These are phyloP conservation scores for Aschersonia sp. DNA, from an alignment of 2,329 filamentous ascomycete genomes.

Conservation along the genomic window DNA sequence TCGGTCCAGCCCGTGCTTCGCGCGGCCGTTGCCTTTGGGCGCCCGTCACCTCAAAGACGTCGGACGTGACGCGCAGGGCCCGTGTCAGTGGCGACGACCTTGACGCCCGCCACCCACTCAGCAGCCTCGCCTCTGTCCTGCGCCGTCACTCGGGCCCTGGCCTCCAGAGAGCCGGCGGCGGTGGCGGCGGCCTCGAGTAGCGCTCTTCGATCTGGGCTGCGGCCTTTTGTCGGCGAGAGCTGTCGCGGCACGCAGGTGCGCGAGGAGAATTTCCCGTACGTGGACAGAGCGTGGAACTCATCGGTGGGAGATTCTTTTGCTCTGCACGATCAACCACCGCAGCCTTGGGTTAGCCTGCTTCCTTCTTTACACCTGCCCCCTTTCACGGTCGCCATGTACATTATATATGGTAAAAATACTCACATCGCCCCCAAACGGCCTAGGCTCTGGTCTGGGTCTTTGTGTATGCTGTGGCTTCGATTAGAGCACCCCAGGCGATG, in stretches of 20 bases:
- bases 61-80: constrained; percentile 39
- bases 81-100: constrained; percentile 48
- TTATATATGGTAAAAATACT: constrained; percentile 1
- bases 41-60: constrained; percentile 50
- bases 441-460: constrained; percentile 41
- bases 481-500: constrained; percentile 43
- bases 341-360: neutral
- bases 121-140: constrained; percentile 43
- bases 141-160: constrained; percentile 30
- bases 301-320: constrained; percentile 43
- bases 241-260: constrained; percentile 44
- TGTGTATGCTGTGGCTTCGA: constrained; percentile 42
- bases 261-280: constrained; percentile 47
- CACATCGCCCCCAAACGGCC: constrained; percentile 47
- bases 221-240: constrained; percentile 35
- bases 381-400: too few species aligned
- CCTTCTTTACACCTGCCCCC: too few species aligned
- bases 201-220: constrained; percentile 9
- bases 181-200: too few species aligned
- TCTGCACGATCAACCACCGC: constrained; percentile 6
- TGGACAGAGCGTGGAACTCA: constrained; percentile 50
- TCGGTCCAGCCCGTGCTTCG: constrained; percentile 44
- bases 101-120: constrained; percentile 47
- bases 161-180: constrained; percentile 2
- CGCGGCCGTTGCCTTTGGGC: constrained; percentile 36